Base-by-base conservation (phyloP, 2,329 filamentous ascomycete genomes). In the Aspergillus pseudonomiae region DNA sequence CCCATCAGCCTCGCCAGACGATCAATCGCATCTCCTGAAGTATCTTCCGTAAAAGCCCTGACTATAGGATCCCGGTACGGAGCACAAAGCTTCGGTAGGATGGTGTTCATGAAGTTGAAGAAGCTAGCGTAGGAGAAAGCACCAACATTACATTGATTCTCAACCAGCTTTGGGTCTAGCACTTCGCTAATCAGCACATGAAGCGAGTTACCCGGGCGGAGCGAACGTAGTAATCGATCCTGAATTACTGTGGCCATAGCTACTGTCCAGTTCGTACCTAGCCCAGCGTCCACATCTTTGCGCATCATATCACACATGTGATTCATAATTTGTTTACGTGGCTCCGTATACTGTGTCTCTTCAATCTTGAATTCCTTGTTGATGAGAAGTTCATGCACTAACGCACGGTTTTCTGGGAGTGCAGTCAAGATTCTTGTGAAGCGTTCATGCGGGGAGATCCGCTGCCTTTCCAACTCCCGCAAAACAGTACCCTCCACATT, bases 241-340 rank as follows among this genome's bases (percentile, higher is more conserved):
- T 86, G 83, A 52, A 90, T 85, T 65, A 89, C 86, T 53, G 88
- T 85, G n/a, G 87, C 87, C 81, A 89, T 88, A n/a, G 86, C 85
- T 26, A 87, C 81, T 19, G 86, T 89, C 88, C 88, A 90, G 21
- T 81, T 75, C 4, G 83, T 81, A 21, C 84, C 84, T 59, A 84
- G 79, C 21, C 84, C 86, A 32, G 82, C 79, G 66, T 85, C 84
- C 56, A 87, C 85, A 60, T 84, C 86, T 61, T 73, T 78, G 64
- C 83, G 84, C 86, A 88, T 88, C 68, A 81, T 82, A 57, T 83
- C 82, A 70, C 86, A 89, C 67, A 88, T 82, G 67, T 83, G 82
- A 57, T 85, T 81, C 75, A 89, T 88, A 52, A 89, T 77, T 41
- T 83, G 81, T 63, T 84, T 83, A 28, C 87, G 82, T 70, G 70